Conservation (phyloP, 352 stramenopile genomes). For the Globisporangium mamillatum region DNA sequence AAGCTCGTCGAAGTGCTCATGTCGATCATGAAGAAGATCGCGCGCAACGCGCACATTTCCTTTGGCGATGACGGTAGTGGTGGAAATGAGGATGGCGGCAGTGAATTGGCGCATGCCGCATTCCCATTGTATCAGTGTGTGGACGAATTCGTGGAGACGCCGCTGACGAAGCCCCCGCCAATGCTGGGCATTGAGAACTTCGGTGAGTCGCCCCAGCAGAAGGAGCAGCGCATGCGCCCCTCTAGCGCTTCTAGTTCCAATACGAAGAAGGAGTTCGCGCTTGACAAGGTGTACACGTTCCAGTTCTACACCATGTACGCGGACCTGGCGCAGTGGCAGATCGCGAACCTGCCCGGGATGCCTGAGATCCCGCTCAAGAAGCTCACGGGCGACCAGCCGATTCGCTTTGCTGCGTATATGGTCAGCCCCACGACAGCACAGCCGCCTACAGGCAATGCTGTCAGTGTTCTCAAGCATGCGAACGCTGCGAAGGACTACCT, state of each 20-base stretch:
- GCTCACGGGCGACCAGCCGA: slow-evolving; percentile 29
- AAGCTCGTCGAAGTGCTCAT: slow-evolving; percentile 38
- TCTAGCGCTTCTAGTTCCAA: slow-evolving; percentile 9
- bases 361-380: slow-evolving; percentile 40
- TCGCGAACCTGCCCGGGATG: slow-evolving; percentile 42
- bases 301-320: slow-evolving; percentile 52
- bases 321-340: slow-evolving; percentile 43
- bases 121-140: slow-evolving; percentile 52
- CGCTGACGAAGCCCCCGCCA: slow-evolving; percentile 10
- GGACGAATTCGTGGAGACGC: slow-evolving; percentile 44
- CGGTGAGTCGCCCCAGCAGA: slow-evolving; percentile 30
- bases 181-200: slow-evolving; percentile 34
- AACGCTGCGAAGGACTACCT: slow-evolving; percentile 35
- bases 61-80: slow-evolving; percentile 23
- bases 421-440: slow-evolving; percentile 12
- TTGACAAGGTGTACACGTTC: slow-evolving; percentile 56
- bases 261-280: slow-evolving; percentile 23
- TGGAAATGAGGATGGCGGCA: not conserved
- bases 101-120: slow-evolving; percentile 44
- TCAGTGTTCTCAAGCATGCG: slow-evolving; percentile 17
- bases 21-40: slow-evolving; percentile 33
- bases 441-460: not conserved
- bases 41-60: slow-evolving; percentile 34
- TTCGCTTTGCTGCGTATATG: slow-evolving; percentile 46
- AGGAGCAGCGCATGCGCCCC: slow-evolving; percentile 16